These are phyloP conservation scores for thale cress (Arabidopsis thaliana) DNA, from an alignment of 345 rosid species.

Conservation along the genomic window TAIR10.1 NC_003070.9:19250001-19250500, in stretches of 20 bases:
- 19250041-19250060: neutral
- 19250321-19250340: slow-evolving; percentile 16
- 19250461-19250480: too few relatives aligned
- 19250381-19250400: too few relatives aligned
- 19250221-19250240: slow-evolving; percentile 24
- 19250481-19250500: too few relatives aligned
- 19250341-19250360: neutral
- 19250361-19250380: neutral
- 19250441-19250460: too few relatives aligned
- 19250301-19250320: slow-evolving; percentile 22
- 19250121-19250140: slow-evolving; percentile 2
- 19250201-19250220: slow-evolving; percentile 23
- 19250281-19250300: neutral
- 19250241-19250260: neutral
- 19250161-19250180: neutral
- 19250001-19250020: neutral
- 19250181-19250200: neutral
- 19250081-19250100: slow-evolving; percentile 38
- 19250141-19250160: slow-evolving; percentile 18
- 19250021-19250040: neutral
- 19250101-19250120: slow-evolving; percentile 6
- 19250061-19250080: slow-evolving; percentile 4
- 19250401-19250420: too few relatives aligned
- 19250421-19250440: too few relatives aligned
- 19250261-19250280: neutral